Conservation (phyloP, 179 eudicot genomes). For the Pouteria campechiana region DNA sequence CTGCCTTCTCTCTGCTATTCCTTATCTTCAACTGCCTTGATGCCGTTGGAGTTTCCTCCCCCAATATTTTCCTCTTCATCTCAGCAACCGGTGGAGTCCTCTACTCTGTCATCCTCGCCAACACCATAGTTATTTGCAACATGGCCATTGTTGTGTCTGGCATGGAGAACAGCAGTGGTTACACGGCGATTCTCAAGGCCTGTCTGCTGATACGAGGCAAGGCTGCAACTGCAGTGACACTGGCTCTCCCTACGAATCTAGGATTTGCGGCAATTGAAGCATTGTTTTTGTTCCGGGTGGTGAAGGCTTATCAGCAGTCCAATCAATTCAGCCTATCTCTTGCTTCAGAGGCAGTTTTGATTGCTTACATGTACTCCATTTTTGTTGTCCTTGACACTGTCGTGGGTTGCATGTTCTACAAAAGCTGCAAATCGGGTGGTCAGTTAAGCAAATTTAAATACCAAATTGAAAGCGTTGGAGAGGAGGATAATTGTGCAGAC, state of each 20-base stretch:
- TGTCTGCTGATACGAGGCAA: conserved; percentile 40
- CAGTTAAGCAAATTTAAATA: conserved; percentile 2
- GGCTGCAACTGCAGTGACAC: conserved; percentile 45
- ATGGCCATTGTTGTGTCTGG: conserved; percentile 42
- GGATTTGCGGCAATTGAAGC: conserved; percentile 62
- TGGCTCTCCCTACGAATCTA: conserved; percentile 47
- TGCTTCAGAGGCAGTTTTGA: conserved; percentile 46
- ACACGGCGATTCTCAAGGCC: conserved; percentile 40
- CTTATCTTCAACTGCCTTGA: conserved; percentile 28
- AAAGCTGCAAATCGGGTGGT: conserved; percentile 34
- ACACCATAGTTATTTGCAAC: conserved; percentile 43
- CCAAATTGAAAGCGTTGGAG: conserved; percentile 7
- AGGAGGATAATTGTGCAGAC: background rate
- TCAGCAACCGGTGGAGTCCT: conserved; percentile 30
- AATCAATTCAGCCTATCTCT: conserved; percentile 7
- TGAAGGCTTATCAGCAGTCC: conserved; percentile 6
- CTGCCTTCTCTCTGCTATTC: conserved; percentile 33
- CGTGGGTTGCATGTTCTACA: conserved; percentile 42
- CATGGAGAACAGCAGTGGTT: conserved; percentile 30
- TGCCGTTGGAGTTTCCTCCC: conserved; percentile 15
- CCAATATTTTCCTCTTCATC: conserved; percentile 19
- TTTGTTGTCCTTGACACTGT: conserved; percentile 53
- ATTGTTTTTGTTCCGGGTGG: conserved; percentile 54
- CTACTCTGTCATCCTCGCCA: conserved; percentile 57
- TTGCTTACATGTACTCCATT: conserved; percentile 57